These are phyloP conservation scores for Mycena crocata DNA, from an alignment of 768 basidiomycete species.

Conservation along the genomic window DNA sequence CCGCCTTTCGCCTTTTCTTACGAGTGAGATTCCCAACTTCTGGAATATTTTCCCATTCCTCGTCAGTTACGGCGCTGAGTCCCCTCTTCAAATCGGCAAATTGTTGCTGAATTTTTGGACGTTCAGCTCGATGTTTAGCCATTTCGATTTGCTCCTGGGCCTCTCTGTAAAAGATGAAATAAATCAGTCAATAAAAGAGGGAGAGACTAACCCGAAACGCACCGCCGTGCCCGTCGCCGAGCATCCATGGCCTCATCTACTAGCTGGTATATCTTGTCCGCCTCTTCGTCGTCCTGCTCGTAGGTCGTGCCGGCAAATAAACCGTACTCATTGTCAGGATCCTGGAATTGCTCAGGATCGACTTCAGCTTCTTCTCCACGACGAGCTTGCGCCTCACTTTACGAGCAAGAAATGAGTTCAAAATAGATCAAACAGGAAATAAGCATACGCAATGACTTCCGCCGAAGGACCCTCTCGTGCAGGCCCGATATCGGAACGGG, in stretches of 20 bases:
- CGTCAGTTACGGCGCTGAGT: conserved; percentile 85
- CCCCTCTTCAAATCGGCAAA: conserved; percentile 96
- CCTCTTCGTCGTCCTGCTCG: conserved; percentile 97
- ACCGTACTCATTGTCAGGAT: conserved; percentile 97
- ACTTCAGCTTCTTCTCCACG: conserved; percentile 91
- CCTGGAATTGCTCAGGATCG: conserved; percentile 93
- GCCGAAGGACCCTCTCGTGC: conserved; percentile 95
- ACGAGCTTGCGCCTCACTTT: conserved; percentile 87
- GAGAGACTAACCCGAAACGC: conserved; percentile 59
- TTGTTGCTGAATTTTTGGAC: conserved; percentile 95
- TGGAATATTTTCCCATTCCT: conserved; percentile 94
- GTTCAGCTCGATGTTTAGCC: conserved; percentile 82
- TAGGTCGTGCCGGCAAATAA: conserved; percentile 96
- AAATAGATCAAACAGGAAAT: background rate
- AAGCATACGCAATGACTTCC: conserved; percentile 85
- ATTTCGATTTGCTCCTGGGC: conserved; percentile 66
- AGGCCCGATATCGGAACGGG: conserved; percentile 98
- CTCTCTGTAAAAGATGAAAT: conserved; percentile 41
- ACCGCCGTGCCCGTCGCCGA: conserved; percentile 83
- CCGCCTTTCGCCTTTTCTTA: conserved; percentile 89
- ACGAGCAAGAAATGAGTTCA: conserved; percentile 9
- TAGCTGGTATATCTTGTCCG: conserved; percentile 93
- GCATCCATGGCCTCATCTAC: conserved; percentile 94
- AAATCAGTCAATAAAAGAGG: conserved; percentile 41
- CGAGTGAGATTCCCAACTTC: conserved; percentile 97